A percentile compares a stretch with the other conserved stretches of the same genome.
phyloP scores from a whole-genome alignment of 2,329 filamentous ascomycete genomes.

The Eutypa lata region DNA sequence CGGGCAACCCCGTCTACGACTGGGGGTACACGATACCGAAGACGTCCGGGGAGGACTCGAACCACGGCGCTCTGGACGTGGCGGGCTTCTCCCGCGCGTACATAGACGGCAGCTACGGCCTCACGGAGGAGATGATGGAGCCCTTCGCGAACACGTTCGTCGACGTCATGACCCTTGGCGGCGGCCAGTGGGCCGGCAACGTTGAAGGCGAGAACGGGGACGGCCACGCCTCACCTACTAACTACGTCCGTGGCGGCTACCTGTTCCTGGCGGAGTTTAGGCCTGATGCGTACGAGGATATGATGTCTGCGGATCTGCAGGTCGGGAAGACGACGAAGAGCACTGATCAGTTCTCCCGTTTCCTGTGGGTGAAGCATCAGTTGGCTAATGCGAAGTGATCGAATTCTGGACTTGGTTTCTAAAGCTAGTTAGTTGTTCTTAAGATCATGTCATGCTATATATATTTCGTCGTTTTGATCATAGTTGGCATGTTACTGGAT shows the following conservation, averaged over 20 bases:
- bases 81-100: slow-evolving; percentile 14
- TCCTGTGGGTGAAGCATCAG: slow-evolving; percentile 14
- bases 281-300: slow-evolving; percentile 11
- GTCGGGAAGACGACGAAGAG: slow-evolving; percentile 9
- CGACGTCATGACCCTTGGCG: slow-evolving; percentile 16
- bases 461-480: too few relatives aligned
- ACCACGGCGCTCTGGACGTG: slow-evolving; percentile 15
- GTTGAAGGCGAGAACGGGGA: slow-evolving; percentile 5
- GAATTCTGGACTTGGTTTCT: too few relatives aligned
- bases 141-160: slow-evolving; percentile 17
- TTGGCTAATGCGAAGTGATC: slow-evolving; percentile 6
- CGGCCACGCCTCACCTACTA: slow-evolving; percentile 7
- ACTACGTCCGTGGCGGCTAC: slow-evolving; percentile 10
- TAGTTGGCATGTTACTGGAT: too few relatives aligned
- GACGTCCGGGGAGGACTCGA: slow-evolving; percentile 14
- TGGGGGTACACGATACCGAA: slow-evolving; percentile 13
- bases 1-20: slow-evolving; percentile 13
- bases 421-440: too few relatives aligned
- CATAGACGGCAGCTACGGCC: slow-evolving; percentile 9
- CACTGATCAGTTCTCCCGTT: slow-evolving; percentile 10
- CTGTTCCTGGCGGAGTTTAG: slow-evolving; percentile 14
- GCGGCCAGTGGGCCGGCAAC: slow-evolving; percentile 8
- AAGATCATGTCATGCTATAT: too few relatives aligned
- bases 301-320: slow-evolving; percentile 11
- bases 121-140: slow-evolving; percentile 15